Conservation (phyloP, 148 eudicot genomes). For the Rhododendron griersonianum region DNA sequence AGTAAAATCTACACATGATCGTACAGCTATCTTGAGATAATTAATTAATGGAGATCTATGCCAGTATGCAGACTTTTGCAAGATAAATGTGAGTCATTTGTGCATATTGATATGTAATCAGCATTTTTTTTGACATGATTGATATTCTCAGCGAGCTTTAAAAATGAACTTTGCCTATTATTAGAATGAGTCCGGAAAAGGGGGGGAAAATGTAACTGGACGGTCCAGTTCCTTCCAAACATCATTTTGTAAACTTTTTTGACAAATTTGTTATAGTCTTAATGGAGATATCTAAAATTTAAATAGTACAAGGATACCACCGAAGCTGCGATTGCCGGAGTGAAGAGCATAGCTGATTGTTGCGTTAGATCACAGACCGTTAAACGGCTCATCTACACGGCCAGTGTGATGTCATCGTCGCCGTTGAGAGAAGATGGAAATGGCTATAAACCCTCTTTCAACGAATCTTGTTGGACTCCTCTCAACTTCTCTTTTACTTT, state of each 20-base stretch:
- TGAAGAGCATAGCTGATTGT: conserved; percentile 29
- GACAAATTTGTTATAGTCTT: not conserved
- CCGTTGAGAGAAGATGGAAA: conserved; percentile 43
- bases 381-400: conserved; percentile 47
- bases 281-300: not conserved
- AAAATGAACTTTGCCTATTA: too few relatives aligned
- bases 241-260: not conserved
- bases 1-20: too few relatives aligned
- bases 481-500: conserved; percentile 25
- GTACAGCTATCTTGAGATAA: too few relatives aligned
- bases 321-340: conserved; percentile 41
- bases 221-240: too few relatives aligned
- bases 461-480: conserved; percentile 68
- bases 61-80: too few relatives aligned
- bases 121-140: too few relatives aligned
- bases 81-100: too few relatives aligned
- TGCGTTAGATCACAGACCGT: conserved; percentile 53
- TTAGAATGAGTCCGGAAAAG: too few relatives aligned
- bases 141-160: too few relatives aligned
- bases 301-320: conserved; percentile 28
- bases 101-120: too few relatives aligned
- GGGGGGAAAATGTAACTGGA: too few relatives aligned
- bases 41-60: too few relatives aligned
- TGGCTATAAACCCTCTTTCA: conserved; percentile 32
- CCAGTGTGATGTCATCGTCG: conserved; percentile 45